Base-by-base conservation (phyloP, 805 yeast genomes). In the Nakazawaea ambrosiae region DNA sequence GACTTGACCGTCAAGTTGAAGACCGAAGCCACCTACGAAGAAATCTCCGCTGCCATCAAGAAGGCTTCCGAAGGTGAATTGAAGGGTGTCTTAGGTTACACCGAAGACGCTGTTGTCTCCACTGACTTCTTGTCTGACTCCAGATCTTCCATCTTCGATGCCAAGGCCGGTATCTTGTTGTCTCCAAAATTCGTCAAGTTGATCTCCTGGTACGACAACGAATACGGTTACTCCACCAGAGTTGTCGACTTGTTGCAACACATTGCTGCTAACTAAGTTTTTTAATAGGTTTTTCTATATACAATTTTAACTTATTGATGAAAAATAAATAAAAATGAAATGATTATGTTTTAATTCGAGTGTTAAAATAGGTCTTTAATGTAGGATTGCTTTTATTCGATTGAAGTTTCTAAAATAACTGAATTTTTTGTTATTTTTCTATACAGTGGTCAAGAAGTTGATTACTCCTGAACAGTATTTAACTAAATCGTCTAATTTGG, bases 201-300 rank as follows among this genome's bases (percentile, higher is more conserved):
- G 61, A 73, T 86, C 67, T 75, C 95, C 45, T 87, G 95, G 95
- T 87, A 87, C 78, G 96, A 87, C 68, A 87, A 87, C 71, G 96
- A 87, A 75, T 87, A 65, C 73, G 96, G 96, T 65, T 87, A 87
- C 84, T 83, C 95, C 56, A 82, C 92, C 70, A 87, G 96, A 76
- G 95, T 87, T 53, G 95, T 87, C 52, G 96, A 87, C 74, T 72
- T 87, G 60, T 68, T 86, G 55, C 78, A 81, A 67, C 80, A 75
- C 73, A 78, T 83, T 60, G 90, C 94, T n/a, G 16, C 12, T 52
- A 72, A 75, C 29, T 35, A 35, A 29, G 29, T n/a, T n/a, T n/a
- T n/a, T n/a, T n/a, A n/a, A n/a, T n/a, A n/a, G n/a, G n/a, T 25
- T n/a, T n/a, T n/a, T n/a, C n/a, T n/a, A n/a, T n/a, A n/a, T n/a